Evolutionary conservation across 495 filamentous ascomycete genomes (phyloP), one percentile per base, ranked within the genome.

Genomic region (Tuber brumale): DNA sequence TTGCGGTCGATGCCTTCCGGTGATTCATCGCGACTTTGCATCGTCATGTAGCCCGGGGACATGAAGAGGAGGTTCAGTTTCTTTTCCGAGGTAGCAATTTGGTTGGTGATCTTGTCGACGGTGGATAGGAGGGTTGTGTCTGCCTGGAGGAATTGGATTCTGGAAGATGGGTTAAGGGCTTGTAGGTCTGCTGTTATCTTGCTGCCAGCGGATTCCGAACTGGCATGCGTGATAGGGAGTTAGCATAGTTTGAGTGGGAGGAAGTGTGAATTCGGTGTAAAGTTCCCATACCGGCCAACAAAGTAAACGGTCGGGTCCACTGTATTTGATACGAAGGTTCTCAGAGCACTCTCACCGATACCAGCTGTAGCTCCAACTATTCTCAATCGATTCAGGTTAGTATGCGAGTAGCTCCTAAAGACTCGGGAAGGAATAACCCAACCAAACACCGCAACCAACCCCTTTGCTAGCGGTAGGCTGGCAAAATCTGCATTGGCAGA

Each of bases 31-130:
- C 81, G 79, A 23, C 85, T 83, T 71, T 76, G 57, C 74, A 86
- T 39, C 9, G 82, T 84, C 73, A 86, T 73, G 70, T 85, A 86
- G 12, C 88, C 88, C 5, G 84, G 80, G 8, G 83, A 89, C 78
- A 90, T 81, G 79, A 92, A 90, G 0, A 93, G 85, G 1, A 93
- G 78, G 78, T 93, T 90, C 77, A 93, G 84, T 27, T 79, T 81
- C n/a, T 80, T 79, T 76, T 92, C 90, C 61, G 86, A 86, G 0
- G 74, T 74, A 76, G 85, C 85, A 71, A 93, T 90, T 66, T 89
- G 85, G 1, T 83, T 76, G 75, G 89, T 92, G 6, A 88, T 84
- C 6, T 86, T 82, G 82, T 93, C 91, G n/a, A 92, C 90, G 39
- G 84, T 86, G 1, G 81, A 81, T 0, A 93, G 84, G 5, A 91